Evolutionary conservation across 1,284 basidiomycete genomes (phyloP).

Genomic region (Trichosporon coremiiforme): DNA sequence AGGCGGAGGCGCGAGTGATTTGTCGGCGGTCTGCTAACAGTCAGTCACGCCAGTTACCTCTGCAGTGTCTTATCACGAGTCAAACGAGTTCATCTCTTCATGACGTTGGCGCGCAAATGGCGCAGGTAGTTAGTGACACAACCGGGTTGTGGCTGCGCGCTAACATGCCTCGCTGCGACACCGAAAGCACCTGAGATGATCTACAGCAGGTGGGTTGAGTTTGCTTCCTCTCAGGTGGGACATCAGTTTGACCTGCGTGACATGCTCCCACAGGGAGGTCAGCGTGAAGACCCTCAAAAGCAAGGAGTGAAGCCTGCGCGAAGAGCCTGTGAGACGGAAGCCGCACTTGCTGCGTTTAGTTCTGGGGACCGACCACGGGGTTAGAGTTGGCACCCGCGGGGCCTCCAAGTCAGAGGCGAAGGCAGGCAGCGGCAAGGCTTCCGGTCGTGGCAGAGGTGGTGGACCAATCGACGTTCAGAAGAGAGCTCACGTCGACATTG

Average conservation of each 20-base stretch:
- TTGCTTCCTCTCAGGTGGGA: neutral
- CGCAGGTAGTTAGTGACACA: neutral
- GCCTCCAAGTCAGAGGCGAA: neutral
- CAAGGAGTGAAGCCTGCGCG: neutral
- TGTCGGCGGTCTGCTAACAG: neutral
- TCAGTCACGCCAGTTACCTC: neutral
- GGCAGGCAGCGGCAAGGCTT: neutral
- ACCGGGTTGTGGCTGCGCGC: neutral
- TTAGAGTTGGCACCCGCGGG: conserved; percentile 1
- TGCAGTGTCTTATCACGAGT: too few species aligned
- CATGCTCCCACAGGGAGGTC: neutral
- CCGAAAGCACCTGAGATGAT: neutral
- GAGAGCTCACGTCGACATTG: conserved; percentile 36
- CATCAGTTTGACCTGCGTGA: neutral
- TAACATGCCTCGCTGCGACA: neutral
- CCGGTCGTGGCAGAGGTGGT: too few species aligned
- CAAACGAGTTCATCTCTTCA: neutral
- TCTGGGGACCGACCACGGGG: neutral
- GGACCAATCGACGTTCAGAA: neutral
- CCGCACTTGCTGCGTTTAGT: neutral
- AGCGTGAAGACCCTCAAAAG: neutral
- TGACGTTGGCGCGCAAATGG: neutral
- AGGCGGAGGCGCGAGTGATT: neutral
- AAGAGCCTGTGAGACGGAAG: neutral
- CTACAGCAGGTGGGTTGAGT: neutral